Evolutionary conservation across 1,139 yeast genomes (phyloP), one percentile per base, ranked within the genome.

Genomic region (Yamadazyma blattariae): DNA sequence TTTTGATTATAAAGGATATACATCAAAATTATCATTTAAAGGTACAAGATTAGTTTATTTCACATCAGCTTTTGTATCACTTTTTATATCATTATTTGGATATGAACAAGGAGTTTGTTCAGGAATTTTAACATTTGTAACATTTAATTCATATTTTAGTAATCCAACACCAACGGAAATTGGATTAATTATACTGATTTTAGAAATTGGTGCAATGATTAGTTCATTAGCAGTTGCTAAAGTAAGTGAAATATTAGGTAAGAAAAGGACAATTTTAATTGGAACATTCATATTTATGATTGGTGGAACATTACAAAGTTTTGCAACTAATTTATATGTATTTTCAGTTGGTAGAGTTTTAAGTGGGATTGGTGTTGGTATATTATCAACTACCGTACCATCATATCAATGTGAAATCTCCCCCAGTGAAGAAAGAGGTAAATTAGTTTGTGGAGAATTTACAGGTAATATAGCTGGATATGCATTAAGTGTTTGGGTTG

Each of bases 91-190:
- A 38, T 66, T 88, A 23, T 88, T 87, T 55, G 96, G 96, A 4
- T 88, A 85, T 58, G 96, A 88, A 55, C 96, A 88, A 59, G 96
- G 96, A 37, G 95, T 87, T 32, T 85, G 90, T 79, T 79, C 88
- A 24, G 92, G 95, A 4, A 78, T 88, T 30, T 52, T 69, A 33
- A 68, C 73, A n/a, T 69, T 60, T 41, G 67, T 56, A 13, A 69
- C 76, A 2, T 75, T 75, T 46, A 56, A 56, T 18, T 43, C 48
- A 27, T 74, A 65, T 50, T 75, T 73, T 45, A 42, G 67, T 42
- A 45, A 69, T 30, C 81, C 81, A 3, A 54, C 59, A 12, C 60
- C 76, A 21, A 54, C 75, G 1, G 61, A 64, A 39, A 68, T 75
- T 32, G 81, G 81, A 2, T 50, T 75, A 9, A 64, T 74, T 40